Percentiles rank a stretch among this genome's conserved stretches.
Evolutionary conservation across 2,329 filamentous ascomycete species (phyloP).

Genomic region (Diaporthe australafricana): DNA sequence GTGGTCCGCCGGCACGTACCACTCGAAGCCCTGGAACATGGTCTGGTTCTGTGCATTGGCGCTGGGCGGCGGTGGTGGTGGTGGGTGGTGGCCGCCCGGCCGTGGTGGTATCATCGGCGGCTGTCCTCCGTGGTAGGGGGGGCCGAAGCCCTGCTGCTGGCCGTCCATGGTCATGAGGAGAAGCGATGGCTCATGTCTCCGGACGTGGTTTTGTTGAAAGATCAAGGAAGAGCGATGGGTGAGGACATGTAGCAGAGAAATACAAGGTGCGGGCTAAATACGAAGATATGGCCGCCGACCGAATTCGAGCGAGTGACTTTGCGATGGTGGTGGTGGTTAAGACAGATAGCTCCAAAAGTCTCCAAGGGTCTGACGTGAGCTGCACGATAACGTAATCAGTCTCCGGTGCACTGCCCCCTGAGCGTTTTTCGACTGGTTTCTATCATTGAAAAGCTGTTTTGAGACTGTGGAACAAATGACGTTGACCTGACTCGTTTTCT

Average conservation of each 20-base stretch:
- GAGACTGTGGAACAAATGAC: conserved; percentile 21
- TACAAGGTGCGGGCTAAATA: neutral
- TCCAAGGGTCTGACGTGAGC: conserved; percentile 25
- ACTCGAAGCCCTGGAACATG: conserved; percentile 79
- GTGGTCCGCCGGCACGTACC: conserved; percentile 73
- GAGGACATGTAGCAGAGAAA: neutral
- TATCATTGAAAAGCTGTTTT: neutral
- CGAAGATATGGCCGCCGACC: conserved; percentile 2
- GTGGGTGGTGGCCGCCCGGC: neutral
- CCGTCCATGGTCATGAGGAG: conserved; percentile 37
- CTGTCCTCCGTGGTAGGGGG: neutral
- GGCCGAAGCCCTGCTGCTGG: conserved; percentile 18
- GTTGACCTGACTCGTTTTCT: conserved; percentile 6
- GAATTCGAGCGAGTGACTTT: conserved; percentile 17
- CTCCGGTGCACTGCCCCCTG: conserved; percentile 6
- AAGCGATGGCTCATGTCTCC: conserved; percentile 14
- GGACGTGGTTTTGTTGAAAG: neutral
- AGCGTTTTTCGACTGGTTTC: neutral
- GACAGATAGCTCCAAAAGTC: neutral
- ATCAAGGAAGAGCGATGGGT: conserved; percentile 10
- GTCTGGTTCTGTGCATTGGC: conserved; percentile 52
- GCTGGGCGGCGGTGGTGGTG: neutral
- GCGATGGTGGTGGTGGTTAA: neutral
- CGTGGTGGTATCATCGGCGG: conserved; percentile 10
- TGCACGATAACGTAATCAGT: conserved; percentile 27